Percentiles rank a stretch among this genome's conserved stretches.
phyloP scores from a whole-genome alignment of 352 stramenopile genomes.

The Globisporangium echinulatum region DNA sequence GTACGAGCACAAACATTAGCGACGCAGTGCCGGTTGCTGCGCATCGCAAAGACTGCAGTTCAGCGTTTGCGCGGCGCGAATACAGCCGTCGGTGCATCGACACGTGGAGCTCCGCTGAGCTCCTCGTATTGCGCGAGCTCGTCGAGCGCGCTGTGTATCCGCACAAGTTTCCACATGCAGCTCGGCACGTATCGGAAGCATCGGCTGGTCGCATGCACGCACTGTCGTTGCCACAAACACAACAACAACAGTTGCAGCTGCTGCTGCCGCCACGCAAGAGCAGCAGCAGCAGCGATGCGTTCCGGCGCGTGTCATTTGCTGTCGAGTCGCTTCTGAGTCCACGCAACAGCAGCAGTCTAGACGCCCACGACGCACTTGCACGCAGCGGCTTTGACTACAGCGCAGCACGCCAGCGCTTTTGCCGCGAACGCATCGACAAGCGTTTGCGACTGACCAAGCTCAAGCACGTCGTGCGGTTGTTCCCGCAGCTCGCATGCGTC shows the following conservation, averaged over 20 bases:
- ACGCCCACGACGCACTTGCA: neutral
- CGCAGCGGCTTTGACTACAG: constrained; percentile 2
- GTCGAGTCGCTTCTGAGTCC: constrained; percentile 14
- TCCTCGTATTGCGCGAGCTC: constrained; percentile 49
- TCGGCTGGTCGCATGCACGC: neutral
- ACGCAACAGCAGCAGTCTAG: neutral
- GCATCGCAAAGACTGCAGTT: constrained; percentile 8
- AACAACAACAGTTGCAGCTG: neutral
- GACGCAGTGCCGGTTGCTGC: neutral
- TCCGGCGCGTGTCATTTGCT: constrained; percentile 11
- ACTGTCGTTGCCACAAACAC: constrained; percentile 5
- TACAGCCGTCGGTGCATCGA: constrained; percentile 33
- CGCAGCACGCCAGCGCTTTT: constrained; percentile 29
- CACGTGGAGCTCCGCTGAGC: constrained; percentile 46
- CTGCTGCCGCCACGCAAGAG: constrained; percentile 5
- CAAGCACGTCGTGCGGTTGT: constrained; percentile 47
- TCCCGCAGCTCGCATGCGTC: constrained; percentile 32
- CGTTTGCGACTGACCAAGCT: constrained; percentile 34
- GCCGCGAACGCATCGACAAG: constrained; percentile 29
- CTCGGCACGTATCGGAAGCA: too few relatives aligned
- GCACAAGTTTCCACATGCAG: constrained; percentile 9
- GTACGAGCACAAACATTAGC: neutral
- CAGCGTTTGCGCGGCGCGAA: constrained; percentile 13
- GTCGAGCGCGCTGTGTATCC: constrained; percentile 35
- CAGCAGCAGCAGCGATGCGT: constrained; percentile 12